Percentiles rank a stretch among this genome's conserved stretches.
phyloP scores from a whole-genome alignment of 1,284 basidiomycete genomes.

The Testicularia cyperi region DNA sequence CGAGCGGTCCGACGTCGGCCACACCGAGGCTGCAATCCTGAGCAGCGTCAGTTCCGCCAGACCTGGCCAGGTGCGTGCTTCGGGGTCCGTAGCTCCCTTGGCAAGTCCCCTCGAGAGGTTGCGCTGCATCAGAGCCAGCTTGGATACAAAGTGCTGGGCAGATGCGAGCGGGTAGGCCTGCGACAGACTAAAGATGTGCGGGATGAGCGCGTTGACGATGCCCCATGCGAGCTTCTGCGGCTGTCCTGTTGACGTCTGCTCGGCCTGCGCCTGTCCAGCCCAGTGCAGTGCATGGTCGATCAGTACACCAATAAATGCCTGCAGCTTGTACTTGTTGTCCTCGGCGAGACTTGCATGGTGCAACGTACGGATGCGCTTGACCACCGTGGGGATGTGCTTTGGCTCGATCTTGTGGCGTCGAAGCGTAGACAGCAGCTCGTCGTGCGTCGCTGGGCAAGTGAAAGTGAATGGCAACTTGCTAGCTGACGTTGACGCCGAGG shows the following conservation, averaged over 20 bases:
- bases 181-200: conserved; percentile 78
- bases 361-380: conserved; percentile 86
- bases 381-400: conserved; percentile 73
- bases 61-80: conserved; percentile 84
- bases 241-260: conserved; percentile 7
- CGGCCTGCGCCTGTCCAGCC: conserved; percentile 22
- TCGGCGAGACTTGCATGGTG: conserved; percentile 86
- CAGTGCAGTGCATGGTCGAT: conserved; percentile 83
- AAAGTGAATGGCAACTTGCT: conserved; percentile 79
- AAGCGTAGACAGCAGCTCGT: conserved; percentile 82
- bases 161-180: conserved; percentile 78
- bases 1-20: conserved; percentile 92
- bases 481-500: conserved; percentile 9
- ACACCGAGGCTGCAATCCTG: conserved; percentile 76
- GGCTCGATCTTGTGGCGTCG: conserved; percentile 65
- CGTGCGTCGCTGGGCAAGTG: conserved; percentile 79
- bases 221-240: conserved; percentile 68
- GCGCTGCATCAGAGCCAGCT: conserved; percentile 88
- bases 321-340: conserved; percentile 81
- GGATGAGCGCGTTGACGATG: conserved; percentile 72
- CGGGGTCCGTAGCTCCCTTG: conserved; percentile 68
- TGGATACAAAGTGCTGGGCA: conserved; percentile 77
- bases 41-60: conserved; percentile 79
- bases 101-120: conserved; percentile 84
- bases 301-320: conserved; percentile 72